Conservation (phyloP, 129 eudicot genomes). For the sunflower (Helianthus annuus) region DNA sequence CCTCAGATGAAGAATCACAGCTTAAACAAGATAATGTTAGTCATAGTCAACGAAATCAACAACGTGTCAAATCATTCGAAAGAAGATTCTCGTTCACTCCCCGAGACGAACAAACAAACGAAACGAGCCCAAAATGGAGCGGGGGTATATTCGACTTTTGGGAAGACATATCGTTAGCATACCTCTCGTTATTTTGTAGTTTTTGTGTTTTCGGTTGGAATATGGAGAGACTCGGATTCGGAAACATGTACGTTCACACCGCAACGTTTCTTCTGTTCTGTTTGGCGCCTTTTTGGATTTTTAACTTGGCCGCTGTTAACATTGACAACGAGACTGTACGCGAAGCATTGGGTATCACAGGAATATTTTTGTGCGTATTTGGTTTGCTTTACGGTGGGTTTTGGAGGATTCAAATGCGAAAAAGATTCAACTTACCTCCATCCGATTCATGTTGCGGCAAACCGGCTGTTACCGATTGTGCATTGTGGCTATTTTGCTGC, state of each 20-base stretch:
- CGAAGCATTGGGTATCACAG: slow-evolving; percentile 68
- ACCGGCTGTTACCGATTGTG: slow-evolving; percentile 76
- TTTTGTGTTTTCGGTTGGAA: slow-evolving; percentile 99
- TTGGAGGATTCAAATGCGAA: slow-evolving; percentile 98
- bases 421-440: slow-evolving; percentile 80
- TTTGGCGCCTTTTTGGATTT: slow-evolving; percentile 92
- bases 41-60: slow-evolving; percentile 34
- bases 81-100: slow-evolving; percentile 71
- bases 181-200: slow-evolving; percentile 77
- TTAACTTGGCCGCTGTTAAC: slow-evolving; percentile 85
- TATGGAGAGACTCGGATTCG: slow-evolving; percentile 93
- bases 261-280: slow-evolving; percentile 86
- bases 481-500: slow-evolving; percentile 89
- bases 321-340: slow-evolving; percentile 67
- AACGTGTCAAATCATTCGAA: slow-evolving; percentile 46
- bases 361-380: slow-evolving; percentile 77
- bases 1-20: slow-evolving; percentile 73
- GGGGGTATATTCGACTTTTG: slow-evolving; percentile 90
- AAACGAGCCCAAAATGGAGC: slow-evolving; percentile 65
- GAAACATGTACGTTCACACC: slow-evolving; percentile 93
- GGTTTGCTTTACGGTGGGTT: slow-evolving; percentile 94
- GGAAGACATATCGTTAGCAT: slow-evolving; percentile 87
- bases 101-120: slow-evolving; percentile 49
- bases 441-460: slow-evolving; percentile 60
- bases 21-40: slow-evolving; percentile 37